Evolutionary conservation across 306 rosid species (phyloP).

Genomic region (Castanea mollissima): DNA sequence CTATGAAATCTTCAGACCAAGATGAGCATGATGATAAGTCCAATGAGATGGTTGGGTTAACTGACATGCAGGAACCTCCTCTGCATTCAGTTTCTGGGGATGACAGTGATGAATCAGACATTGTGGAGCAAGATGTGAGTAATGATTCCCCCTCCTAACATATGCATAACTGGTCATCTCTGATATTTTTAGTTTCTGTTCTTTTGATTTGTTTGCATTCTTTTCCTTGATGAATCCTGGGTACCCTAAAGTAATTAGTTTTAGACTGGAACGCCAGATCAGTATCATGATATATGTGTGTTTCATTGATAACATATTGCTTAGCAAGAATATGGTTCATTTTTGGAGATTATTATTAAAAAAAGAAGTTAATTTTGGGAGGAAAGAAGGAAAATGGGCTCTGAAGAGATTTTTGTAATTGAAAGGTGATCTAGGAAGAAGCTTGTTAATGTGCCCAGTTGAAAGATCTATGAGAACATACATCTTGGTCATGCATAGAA

Average conservation of each 20-base stretch:
- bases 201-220: background rate
- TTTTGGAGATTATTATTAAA: background rate
- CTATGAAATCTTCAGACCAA: constrained; percentile 31
- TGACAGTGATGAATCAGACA: constrained; percentile 85
- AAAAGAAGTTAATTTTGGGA: too few relatives aligned
- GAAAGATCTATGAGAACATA: background rate
- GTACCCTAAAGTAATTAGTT: background rate
- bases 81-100: constrained; percentile 46
- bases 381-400: background rate
- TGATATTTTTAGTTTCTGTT: background rate
- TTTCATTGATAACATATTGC: background rate
- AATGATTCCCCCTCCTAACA: background rate
- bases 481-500: background rate
- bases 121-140: constrained; percentile 90
- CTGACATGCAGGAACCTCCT: constrained; percentile 45
- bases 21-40: constrained; percentile 40
- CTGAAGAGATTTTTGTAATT: background rate
- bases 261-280: background rate
- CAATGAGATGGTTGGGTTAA: constrained; percentile 38
- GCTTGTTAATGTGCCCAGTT: background rate
- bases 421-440: background rate
- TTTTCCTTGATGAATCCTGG: background rate
- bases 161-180: background rate
- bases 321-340: background rate
- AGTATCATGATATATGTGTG: background rate